phyloP scores from a whole-genome alignment of 2,329 filamentous ascomycete genomes.

The Paecilomyces sp. region DNA sequence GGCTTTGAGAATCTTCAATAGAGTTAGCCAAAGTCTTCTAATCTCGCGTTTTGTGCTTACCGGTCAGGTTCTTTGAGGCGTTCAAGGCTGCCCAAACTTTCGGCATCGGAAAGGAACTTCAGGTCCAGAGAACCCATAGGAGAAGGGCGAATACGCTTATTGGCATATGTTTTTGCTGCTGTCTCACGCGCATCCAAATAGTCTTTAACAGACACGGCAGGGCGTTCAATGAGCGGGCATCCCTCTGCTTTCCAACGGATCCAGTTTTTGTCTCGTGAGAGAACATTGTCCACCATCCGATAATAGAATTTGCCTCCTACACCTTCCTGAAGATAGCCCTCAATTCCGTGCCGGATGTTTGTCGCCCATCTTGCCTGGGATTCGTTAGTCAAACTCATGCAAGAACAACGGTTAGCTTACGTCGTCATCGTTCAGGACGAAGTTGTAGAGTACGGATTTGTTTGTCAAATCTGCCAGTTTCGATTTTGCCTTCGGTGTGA shows the following conservation, averaged over 20 bases:
- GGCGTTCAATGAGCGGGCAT: constrained; percentile 77
- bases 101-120: constrained; percentile 66
- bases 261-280: constrained; percentile 97
- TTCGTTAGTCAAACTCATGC: constrained; percentile 11
- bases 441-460: constrained; percentile 81
- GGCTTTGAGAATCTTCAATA: constrained; percentile 59
- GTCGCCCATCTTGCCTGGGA: constrained; percentile 72
- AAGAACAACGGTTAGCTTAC: constrained; percentile 39
- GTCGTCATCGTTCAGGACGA: constrained; percentile 73
- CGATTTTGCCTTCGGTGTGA: constrained; percentile 74
- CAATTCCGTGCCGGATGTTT: constrained; percentile 70
- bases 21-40: constrained; percentile 8
- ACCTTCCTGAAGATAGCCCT: constrained; percentile 73
- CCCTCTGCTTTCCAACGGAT: constrained; percentile 96
- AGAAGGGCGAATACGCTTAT: constrained; percentile 61
- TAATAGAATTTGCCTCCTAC: constrained; percentile 87
- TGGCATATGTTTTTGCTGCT: constrained; percentile 60
- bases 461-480: constrained; percentile 69
- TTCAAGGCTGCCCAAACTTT: constrained; percentile 56
- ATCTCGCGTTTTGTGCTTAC: constrained; percentile 23
- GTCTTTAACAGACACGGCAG: constrained; percentile 60
- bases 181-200: constrained; percentile 63
- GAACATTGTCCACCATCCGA: constrained; percentile 92
- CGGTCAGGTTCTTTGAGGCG: constrained; percentile 58
- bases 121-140: constrained; percentile 69